These are phyloP conservation scores for Powellomyces hirtus DNA, from an alignment of 192 early-diverging fungal species.

Conservation along the genomic window DNA sequence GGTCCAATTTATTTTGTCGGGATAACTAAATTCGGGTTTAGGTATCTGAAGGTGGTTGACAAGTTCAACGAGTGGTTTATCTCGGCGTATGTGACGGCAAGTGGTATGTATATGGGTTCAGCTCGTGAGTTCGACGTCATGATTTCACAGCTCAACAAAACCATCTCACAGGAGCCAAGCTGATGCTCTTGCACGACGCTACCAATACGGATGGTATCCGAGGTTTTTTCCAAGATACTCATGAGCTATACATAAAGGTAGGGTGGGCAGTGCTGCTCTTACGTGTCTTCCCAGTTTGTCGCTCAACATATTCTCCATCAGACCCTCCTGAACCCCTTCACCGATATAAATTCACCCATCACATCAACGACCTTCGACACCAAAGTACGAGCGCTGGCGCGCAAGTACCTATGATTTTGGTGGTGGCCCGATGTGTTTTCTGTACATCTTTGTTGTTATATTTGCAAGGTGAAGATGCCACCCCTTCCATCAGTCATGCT, in stretches of 20 bases:
- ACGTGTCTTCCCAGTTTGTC: background rate
- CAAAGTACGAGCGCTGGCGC: slow-evolving; percentile 71
- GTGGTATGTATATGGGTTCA: slow-evolving; percentile 57
- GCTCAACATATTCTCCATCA: slow-evolving; percentile 29
- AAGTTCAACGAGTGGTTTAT: slow-evolving; percentile 93
- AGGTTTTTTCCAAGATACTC: slow-evolving; percentile 77
- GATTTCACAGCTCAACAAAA: background rate
- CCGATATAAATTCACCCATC: slow-evolving; percentile 78
- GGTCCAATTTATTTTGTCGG: too few species aligned
- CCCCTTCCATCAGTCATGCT: slow-evolving; percentile 43
- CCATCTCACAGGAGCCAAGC: slow-evolving; percentile 56
- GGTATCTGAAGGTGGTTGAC: slow-evolving; percentile 93
- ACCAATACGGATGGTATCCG: slow-evolving; percentile 75
- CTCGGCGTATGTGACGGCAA: slow-evolving; percentile 87
- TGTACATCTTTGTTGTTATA: slow-evolving; percentile 27
- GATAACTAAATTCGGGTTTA: too few species aligned
- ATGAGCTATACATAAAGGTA: slow-evolving; percentile 90
- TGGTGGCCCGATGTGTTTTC: slow-evolving; percentile 1
- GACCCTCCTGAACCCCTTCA: slow-evolving; percentile 88
- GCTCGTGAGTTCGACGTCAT: too few species aligned
- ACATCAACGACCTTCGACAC: slow-evolving; percentile 74
- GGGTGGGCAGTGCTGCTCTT: background rate
- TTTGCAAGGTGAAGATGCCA: slow-evolving; percentile 41
- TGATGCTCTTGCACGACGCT: slow-evolving; percentile 82
- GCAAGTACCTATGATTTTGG: slow-evolving; percentile 71